Percentiles rank a stretch among this genome's conserved stretches.
phyloP scores from a whole-genome alignment of 208 protist genomes.

The Entamoeba invadens region DNA sequence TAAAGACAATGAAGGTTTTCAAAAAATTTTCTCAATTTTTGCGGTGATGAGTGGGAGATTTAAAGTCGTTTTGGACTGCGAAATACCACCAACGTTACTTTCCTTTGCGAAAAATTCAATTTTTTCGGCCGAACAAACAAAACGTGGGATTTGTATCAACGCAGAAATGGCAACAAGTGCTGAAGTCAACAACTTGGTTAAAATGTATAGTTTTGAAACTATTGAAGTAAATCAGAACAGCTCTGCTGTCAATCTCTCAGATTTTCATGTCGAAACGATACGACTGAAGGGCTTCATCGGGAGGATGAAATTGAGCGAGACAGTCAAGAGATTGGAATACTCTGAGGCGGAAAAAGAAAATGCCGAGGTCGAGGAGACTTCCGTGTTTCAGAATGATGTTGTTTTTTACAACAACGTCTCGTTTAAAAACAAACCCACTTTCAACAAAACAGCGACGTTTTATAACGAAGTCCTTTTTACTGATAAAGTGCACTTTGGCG shows the following conservation, averaged over 20 bases:
- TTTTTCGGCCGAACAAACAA: not conserved
- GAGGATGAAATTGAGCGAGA: not conserved
- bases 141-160: not conserved
- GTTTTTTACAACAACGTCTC: not conserved
- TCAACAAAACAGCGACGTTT: not conserved
- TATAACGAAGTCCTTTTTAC: not conserved
- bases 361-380: not conserved
- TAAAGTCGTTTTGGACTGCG: not conserved
- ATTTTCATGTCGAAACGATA: not conserved
- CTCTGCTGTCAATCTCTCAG: not conserved
- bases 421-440: not conserved
- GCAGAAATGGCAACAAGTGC: not conserved
- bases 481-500: not conserved
- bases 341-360: not conserved
- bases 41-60: not conserved
- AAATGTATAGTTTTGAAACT: not conserved
- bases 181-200: not conserved
- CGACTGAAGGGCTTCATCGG: not conserved
- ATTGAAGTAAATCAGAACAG: not conserved
- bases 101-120: not conserved
- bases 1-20: not conserved
- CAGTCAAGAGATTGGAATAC: not conserved
- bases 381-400: not conserved
- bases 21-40: not conserved
- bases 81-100: not conserved